Percentiles rank a stretch among this genome's conserved stretches.
These are phyloP conservation scores for Vitis labrusca DNA, from an alignment of 164 flowering plant species.

Conservation along the genomic window DNA sequence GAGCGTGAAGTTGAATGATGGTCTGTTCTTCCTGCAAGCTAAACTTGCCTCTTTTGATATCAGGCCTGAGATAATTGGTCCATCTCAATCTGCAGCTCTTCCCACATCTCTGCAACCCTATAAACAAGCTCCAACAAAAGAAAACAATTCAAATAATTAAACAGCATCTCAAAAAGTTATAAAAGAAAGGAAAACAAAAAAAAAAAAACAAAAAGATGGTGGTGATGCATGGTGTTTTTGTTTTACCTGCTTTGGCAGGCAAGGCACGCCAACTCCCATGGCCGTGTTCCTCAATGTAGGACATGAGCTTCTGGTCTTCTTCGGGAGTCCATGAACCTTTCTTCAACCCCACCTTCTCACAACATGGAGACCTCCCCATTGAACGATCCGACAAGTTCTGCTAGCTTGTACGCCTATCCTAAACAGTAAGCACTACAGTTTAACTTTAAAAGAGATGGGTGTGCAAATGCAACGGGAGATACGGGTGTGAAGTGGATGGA, in stretches of 20 bases:
- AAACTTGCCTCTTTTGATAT: constrained; percentile 33
- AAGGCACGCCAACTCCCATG: constrained; percentile 34
- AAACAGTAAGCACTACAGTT: too few relatives aligned
- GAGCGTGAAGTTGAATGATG: constrained; percentile 40
- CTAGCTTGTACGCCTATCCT: too few relatives aligned
- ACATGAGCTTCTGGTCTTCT: constrained; percentile 29
- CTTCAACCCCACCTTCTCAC: constrained; percentile 21
- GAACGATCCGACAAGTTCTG: too few relatives aligned
- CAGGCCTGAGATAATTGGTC: constrained; percentile 39
- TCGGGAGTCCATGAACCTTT: constrained; percentile 31
- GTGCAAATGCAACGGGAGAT: too few relatives aligned
- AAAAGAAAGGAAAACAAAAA: too few relatives aligned
- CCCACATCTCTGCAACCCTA: constrained; percentile 29
- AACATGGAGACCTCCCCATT: constrained; percentile 22
- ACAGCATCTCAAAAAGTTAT: too few relatives aligned
- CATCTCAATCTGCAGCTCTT: constrained; percentile 23
- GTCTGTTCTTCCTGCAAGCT: constrained; percentile 36
- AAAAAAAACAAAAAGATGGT: neutral
- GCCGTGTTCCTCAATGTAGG: constrained; percentile 28
- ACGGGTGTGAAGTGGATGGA: too few relatives aligned
- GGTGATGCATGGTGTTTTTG: neutral
- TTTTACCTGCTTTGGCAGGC: constrained; percentile 28
- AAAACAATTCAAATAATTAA: too few relatives aligned
- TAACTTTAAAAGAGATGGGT: too few relatives aligned
- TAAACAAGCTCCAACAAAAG: too few relatives aligned